Evolutionary conservation across 78 protist genomes (phyloP).

Genomic region (Thecamonas trahens): DNA sequence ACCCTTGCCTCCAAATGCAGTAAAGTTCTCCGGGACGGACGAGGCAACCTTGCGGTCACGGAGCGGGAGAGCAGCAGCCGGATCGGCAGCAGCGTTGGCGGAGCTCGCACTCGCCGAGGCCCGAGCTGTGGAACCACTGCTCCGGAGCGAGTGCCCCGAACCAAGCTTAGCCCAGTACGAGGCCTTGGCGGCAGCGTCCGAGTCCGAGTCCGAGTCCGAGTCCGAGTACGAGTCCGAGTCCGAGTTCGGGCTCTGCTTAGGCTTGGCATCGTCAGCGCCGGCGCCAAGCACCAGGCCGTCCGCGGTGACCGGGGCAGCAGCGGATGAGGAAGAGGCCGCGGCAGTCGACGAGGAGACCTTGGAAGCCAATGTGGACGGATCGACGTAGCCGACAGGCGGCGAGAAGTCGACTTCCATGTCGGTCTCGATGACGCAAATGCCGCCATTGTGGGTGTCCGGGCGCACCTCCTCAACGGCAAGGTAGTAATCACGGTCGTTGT

Average conservation of each 20-base stretch:
- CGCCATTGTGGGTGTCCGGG: neutral
- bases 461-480: slow-evolving; percentile 48
- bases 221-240: too few relatives aligned
- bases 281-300: slow-evolving; percentile 10
- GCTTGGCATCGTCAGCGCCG: slow-evolving; percentile 23
- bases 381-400: slow-evolving; percentile 59
- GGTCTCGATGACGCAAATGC: slow-evolving; percentile 75
- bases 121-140: neutral
- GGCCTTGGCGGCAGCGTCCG: too few relatives aligned
- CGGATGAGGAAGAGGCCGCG: slow-evolving; percentile 1
- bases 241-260: too few relatives aligned
- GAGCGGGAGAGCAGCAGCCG: too few relatives aligned
- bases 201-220: too few relatives aligned
- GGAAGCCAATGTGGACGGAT: slow-evolving; percentile 17
- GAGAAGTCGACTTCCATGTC: slow-evolving; percentile 82
- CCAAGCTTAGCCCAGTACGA: neutral
- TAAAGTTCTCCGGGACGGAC: slow-evolving; percentile 11
- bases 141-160: neutral
- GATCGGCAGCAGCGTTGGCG: too few relatives aligned
- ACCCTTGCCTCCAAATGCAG: slow-evolving; percentile 40
- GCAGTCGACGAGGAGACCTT: slow-evolving; percentile 23
- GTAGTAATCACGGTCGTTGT: slow-evolving; percentile 34
- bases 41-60: neutral
- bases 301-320: slow-evolving; percentile 7
- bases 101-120: neutral